Conservation (phyloP, 805 yeast species). For the Nakazawaea sp. region DNA sequence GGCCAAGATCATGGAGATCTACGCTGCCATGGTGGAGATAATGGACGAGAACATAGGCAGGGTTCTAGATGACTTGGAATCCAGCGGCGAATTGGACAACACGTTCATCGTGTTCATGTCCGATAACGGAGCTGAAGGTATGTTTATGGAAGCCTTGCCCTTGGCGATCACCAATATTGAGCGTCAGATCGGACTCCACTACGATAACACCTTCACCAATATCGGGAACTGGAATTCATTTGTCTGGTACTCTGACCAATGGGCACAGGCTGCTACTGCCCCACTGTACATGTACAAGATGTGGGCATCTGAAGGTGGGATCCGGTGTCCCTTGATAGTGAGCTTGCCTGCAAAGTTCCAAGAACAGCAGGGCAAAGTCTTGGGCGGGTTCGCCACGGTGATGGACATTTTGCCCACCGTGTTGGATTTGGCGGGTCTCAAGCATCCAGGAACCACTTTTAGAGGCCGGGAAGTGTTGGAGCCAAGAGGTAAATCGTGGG, state of each 20-base stretch:
- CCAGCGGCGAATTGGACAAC: constrained; percentile 39
- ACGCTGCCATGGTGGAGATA: constrained; percentile 60
- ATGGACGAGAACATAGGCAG: constrained; percentile 47
- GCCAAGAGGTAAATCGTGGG: constrained; percentile 42
- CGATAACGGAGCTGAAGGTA: constrained; percentile 62
- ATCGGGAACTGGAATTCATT: constrained; percentile 42
- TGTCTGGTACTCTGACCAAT: constrained; percentile 46
- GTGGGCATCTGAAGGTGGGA: constrained; percentile 58
- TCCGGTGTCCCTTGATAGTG: constrained; percentile 47
- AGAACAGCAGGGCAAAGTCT: constrained; percentile 22
- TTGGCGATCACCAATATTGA: constrained; percentile 22
- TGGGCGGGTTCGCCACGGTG: constrained; percentile 42
- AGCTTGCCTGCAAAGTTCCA: constrained; percentile 30
- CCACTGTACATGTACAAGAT: constrained; percentile 47
- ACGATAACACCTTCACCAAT: constrained; percentile 36
- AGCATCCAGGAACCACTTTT: constrained; percentile 34
- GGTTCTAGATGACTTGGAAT: constrained; percentile 34
- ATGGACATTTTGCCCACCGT: constrained; percentile 57
- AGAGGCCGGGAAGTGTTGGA: constrained; percentile 35
- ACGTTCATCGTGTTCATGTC: constrained; percentile 54
- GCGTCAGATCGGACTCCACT: constrained; percentile 25
- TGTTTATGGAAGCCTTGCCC: constrained; percentile 51
- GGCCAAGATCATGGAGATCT: constrained; percentile 43
- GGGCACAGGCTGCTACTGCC: constrained; percentile 61
- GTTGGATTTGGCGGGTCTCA: constrained; percentile 39